Base-by-base conservation (phyloP, 257 asterid species). In the Solanum megistacrolobum region DNA sequence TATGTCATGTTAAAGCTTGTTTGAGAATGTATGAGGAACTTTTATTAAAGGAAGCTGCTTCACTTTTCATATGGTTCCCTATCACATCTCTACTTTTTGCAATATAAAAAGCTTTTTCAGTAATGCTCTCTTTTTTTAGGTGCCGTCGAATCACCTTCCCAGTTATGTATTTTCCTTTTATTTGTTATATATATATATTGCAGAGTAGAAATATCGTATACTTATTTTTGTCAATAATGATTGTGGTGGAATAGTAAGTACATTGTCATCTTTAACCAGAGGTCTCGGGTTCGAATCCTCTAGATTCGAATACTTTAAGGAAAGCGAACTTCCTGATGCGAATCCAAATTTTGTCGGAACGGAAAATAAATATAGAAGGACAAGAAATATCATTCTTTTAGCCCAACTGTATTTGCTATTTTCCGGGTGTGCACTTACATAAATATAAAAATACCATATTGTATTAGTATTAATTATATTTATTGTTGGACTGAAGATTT, bases 321-420 rank as follows among this genome's bases (percentile, higher is more conserved):
- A 41, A 13, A 3, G 2, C 6, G 52, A 1, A 43, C 1, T 43
- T 43, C 12, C 0, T 0, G 16, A 2, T 0, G 16, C 1, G 16
- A 12, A 43, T 43, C 2, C 52, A 43, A 43, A 43, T 11, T 43
- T 43, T 0, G 2, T 43, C 52, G 2, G 2, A 39, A 39, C 1
- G 5, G 13, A 43, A 43, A 12, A 43, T 43, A 43, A 43, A 43
- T 43, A 43, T 43, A 12, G 52, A 43, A 43, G 52, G 4, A 43
- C 52, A 43, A 43, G 52, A 43, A 43, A 12, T 43, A 43, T 43
- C 52, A 43, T 43, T 12, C 4, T 11, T 46, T 46, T 13, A 46
- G 58, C 58, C 58, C 58, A 46, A 46, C 3, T 46, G 3, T 46
- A 46, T 0, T 12, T 46, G 58, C 20, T 46, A 46, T 46, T 46